These are phyloP conservation scores for Umbelopsis sp. DNA, from an alignment of 192 early-diverging fungal species.

Conservation along the genomic window DNA sequence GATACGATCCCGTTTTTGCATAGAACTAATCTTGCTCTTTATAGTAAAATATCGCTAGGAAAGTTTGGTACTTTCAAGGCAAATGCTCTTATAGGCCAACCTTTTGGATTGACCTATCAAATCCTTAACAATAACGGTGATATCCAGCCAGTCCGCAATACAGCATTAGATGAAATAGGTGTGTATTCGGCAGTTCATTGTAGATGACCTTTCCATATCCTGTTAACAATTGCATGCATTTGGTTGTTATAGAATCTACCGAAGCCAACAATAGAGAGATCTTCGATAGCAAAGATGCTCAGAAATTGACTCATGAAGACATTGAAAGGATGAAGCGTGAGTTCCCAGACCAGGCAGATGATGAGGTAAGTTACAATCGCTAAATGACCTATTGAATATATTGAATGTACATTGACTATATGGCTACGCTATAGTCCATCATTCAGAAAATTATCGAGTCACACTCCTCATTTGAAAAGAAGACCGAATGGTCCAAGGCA, in stretches of 20 bases:
- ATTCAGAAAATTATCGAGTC: slow-evolving; percentile 82
- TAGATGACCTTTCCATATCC: background rate
- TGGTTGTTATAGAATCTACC: slow-evolving; percentile 60
- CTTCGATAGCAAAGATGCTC: slow-evolving; percentile 68
- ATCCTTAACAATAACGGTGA: slow-evolving; percentile 67
- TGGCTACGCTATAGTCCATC: slow-evolving; percentile 51
- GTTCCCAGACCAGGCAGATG: slow-evolving; percentile 58
- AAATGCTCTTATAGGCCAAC: slow-evolving; percentile 78
- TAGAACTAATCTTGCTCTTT: background rate
- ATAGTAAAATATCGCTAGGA: slow-evolving; percentile 71
- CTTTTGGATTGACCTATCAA: slow-evolving; percentile 84
- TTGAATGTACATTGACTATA: background rate
- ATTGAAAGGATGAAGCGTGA: slow-evolving; percentile 83
- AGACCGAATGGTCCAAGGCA: slow-evolving; percentile 94
- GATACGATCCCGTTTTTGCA: background rate
- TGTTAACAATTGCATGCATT: background rate
- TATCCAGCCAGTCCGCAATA: slow-evolving; percentile 37
- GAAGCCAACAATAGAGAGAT: slow-evolving; percentile 84
- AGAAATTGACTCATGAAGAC: slow-evolving; percentile 79
- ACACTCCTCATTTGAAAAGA: slow-evolving; percentile 84
- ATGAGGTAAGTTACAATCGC: background rate
- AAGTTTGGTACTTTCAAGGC: slow-evolving; percentile 90
- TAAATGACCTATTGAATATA: background rate
- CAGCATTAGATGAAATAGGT: slow-evolving; percentile 40
- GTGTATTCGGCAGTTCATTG: background rate